Evolutionary conservation across 78 protist genomes (phyloP).

Genomic region (Monocercomonoides exilis): DNA sequence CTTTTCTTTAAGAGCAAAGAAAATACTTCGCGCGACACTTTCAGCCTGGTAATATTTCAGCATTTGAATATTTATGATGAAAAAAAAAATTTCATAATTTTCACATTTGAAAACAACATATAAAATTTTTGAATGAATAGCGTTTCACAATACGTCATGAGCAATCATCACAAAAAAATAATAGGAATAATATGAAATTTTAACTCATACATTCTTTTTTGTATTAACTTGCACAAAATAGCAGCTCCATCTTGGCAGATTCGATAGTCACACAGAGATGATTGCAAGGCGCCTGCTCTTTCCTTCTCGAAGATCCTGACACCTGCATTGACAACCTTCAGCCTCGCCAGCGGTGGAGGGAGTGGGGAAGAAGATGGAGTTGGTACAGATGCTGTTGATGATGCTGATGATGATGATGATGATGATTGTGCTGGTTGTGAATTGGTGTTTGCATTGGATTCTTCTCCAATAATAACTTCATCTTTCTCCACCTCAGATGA

Average conservation of each 20-base stretch:
- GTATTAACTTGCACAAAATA: background rate
- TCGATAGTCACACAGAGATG: background rate
- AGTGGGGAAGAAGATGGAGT: background rate
- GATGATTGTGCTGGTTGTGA: too few species aligned
- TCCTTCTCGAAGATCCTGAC: constrained; percentile 11
- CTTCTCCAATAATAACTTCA: too few species aligned
- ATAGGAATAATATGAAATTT: background rate
- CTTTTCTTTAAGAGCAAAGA: background rate
- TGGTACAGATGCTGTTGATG: background rate
- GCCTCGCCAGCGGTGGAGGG: background rate
- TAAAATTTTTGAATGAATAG: too few species aligned
- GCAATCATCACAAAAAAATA: too few species aligned
- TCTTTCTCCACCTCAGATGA: too few species aligned
- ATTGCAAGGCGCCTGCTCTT: background rate
- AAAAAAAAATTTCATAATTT: too few species aligned
- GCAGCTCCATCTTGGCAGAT: background rate
- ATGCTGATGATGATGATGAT: too few species aligned
- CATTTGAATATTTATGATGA: too few species aligned
- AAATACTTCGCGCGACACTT: background rate
- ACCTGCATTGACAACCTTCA: background rate
- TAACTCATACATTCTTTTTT: background rate
- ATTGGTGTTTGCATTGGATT: too few species aligned
- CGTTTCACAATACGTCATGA: too few species aligned
- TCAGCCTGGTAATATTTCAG: too few species aligned
- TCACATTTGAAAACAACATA: too few species aligned